Percentiles rank a stretch among this genome's conserved stretches.
These are phyloP conservation scores for Aquanectria penicillioides DNA, from an alignment of 2,329 filamentous ascomycete species.

Conservation along the genomic window DNA sequence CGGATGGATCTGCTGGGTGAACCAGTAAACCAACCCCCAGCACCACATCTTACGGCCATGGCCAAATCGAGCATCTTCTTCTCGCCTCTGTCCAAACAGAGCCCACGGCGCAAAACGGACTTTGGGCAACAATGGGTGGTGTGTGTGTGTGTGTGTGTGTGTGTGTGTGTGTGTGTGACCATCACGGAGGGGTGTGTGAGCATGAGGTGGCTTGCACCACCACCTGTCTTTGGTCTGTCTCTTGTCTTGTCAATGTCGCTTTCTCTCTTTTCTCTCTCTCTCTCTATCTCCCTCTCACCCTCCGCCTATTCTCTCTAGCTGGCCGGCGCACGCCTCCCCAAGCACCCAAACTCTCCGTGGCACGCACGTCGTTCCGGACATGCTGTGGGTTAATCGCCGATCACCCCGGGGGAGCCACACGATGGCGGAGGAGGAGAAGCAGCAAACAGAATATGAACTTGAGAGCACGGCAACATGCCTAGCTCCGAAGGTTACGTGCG, in stretches of 20 bases:
- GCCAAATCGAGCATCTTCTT: neutral
- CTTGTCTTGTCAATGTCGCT: neutral
- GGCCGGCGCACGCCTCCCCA: neutral
- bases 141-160: conserved; percentile 8
- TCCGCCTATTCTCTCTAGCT: too few relatives aligned
- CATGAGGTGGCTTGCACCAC: conserved; percentile 9
- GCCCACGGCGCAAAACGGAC: conserved; percentile 5
- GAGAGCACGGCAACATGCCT: too few relatives aligned
- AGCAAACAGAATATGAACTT: neutral
- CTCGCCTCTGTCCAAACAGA: conserved; percentile 3
- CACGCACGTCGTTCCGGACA: conserved; percentile 32
- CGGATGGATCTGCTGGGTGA: neutral
- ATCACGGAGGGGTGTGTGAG: neutral
- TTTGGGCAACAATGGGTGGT: conserved; percentile 10
- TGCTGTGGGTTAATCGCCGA: conserved; percentile 35
- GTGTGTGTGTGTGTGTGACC: neutral
- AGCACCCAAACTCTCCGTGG: conserved; percentile 24
- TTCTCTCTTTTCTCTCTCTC: neutral
- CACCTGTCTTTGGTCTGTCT: neutral
- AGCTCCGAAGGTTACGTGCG: conserved; percentile 6
- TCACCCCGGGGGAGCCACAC: conserved; percentile 30
- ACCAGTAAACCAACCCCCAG: neutral
- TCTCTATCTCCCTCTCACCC: neutral
- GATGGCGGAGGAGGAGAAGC: conserved; percentile 13
- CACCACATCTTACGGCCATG: conserved; percentile 6